Evolutionary conservation across 257 asterid genomes (phyloP).

Genomic region (Lycium ferocissimum): DNA sequence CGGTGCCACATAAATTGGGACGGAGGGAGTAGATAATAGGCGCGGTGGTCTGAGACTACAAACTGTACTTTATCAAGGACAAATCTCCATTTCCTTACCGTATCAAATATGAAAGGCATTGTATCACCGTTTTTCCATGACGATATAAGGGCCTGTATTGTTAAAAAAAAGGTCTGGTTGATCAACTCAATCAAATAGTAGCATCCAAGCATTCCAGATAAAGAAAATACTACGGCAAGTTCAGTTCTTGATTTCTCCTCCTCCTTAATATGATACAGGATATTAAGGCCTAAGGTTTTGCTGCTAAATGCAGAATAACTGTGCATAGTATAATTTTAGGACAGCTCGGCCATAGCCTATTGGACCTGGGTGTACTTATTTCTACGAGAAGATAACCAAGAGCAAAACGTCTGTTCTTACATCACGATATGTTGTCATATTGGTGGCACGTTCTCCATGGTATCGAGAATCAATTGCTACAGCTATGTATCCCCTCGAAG

Average conservation of each 20-base stretch:
- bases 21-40: not conserved
- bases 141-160: constrained; percentile 78
- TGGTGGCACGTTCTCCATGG: constrained; percentile 93
- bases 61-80: not conserved
- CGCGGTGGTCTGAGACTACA: not conserved
- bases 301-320: not conserved
- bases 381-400: constrained; percentile 16
- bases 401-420: constrained; percentile 45
- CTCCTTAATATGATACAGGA: constrained; percentile 1
- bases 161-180: constrained; percentile 9
- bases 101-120: constrained; percentile 92
- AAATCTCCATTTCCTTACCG: constrained; percentile 49
- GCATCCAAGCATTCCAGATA: not conserved
- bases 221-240: not conserved
- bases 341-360: not conserved
- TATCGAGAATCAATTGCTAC: constrained; percentile 95
- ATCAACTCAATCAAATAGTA: not conserved
- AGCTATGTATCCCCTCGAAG: constrained; percentile 83
- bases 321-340: not conserved
- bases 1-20: too few relatives aligned
- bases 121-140: constrained; percentile 87
- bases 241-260: not conserved
- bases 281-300: not conserved
- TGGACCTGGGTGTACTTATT: not conserved
- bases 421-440: constrained; percentile 77